These are phyloP conservation scores for Trametes pubescens DNA, from an alignment of 1,284 basidiomycete genomes.

Conservation along the genomic window DNA sequence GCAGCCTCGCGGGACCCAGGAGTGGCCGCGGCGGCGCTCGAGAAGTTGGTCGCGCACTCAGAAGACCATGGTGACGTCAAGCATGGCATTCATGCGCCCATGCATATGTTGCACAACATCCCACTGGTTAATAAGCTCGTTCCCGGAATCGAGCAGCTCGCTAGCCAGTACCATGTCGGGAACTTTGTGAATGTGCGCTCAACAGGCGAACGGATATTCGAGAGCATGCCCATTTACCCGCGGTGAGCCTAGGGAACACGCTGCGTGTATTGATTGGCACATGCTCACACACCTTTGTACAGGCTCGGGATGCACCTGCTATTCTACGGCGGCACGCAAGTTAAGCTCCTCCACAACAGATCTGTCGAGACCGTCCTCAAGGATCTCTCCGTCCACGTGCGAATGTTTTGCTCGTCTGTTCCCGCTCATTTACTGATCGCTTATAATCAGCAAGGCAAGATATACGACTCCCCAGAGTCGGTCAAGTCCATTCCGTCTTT, in stretches of 20 bases:
- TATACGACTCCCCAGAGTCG: conserved; percentile 63
- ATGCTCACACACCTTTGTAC: conserved; percentile 6
- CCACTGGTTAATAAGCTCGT: conserved; percentile 56
- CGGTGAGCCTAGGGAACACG: conserved; percentile 41
- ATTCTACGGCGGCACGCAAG: conserved; percentile 67
- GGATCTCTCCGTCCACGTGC: conserved; percentile 70
- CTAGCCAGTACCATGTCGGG: conserved; percentile 62
- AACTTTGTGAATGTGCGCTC: conserved; percentile 73
- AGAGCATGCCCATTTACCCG: conserved; percentile 84
- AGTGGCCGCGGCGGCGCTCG: conserved; percentile 43
- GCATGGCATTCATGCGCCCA: conserved; percentile 52
- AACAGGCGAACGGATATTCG: conserved; percentile 72
- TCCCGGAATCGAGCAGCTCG: conserved; percentile 63
- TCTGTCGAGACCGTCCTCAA: conserved; percentile 67
- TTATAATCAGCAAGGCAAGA: conserved; percentile 55
- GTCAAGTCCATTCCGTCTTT: conserved; percentile 74
- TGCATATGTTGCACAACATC: conserved; percentile 40
- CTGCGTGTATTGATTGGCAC: background rate
- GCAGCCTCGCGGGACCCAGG: conserved; percentile 32
- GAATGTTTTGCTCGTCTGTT: conserved; percentile 19
- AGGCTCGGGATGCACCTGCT: conserved; percentile 82
- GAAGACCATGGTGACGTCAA: conserved; percentile 47
- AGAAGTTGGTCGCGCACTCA: conserved; percentile 53
- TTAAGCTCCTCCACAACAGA: conserved; percentile 61
- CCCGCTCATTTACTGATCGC: background rate